phyloP scores from a whole-genome alignment of 305 asterid species.

The Solanum hybrid region DNA sequence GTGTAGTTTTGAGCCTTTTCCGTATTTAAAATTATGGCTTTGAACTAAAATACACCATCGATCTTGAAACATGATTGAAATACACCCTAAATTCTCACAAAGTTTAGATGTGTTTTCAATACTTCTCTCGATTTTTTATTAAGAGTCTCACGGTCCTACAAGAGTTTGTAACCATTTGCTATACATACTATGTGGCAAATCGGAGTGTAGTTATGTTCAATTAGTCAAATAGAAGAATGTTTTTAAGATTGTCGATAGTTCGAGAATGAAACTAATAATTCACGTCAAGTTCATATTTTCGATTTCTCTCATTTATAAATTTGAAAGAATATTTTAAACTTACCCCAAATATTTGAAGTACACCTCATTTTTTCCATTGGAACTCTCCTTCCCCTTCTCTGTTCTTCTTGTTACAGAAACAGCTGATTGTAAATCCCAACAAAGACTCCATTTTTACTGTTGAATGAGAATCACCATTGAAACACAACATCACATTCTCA shows the following conservation, averaged over 20 bases:
- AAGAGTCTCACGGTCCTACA: not conserved
- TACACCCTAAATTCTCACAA: fast-evolving
- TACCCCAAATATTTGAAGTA: not conserved
- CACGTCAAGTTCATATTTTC: fast-evolving
- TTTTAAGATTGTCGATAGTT: fast-evolving
- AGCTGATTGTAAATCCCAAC: not conserved
- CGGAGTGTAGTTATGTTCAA: not conserved
- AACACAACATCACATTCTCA: not conserved
- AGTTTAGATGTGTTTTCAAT: not conserved
- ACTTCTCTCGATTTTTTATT: not conserved
- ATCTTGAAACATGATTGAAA: not conserved
- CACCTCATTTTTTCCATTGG: not conserved
- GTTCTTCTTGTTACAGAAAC: not conserved
- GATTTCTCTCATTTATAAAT: not conserved
- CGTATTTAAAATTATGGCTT: not conserved
- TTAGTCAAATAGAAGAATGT: fast-evolving
- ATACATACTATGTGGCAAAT: not conserved
- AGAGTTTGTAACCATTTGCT: not conserved
- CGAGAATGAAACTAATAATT: not conserved
- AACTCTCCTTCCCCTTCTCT: not conserved
- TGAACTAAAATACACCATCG: not conserved
- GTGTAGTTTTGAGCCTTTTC: too few relatives aligned
- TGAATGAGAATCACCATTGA: not conserved
- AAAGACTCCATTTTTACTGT: not conserved
- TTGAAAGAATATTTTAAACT: not conserved